Base-by-base conservation (phyloP, 2,329 filamentous ascomycete genomes). In the Pseudogymnoascus verrucosus region DNA sequence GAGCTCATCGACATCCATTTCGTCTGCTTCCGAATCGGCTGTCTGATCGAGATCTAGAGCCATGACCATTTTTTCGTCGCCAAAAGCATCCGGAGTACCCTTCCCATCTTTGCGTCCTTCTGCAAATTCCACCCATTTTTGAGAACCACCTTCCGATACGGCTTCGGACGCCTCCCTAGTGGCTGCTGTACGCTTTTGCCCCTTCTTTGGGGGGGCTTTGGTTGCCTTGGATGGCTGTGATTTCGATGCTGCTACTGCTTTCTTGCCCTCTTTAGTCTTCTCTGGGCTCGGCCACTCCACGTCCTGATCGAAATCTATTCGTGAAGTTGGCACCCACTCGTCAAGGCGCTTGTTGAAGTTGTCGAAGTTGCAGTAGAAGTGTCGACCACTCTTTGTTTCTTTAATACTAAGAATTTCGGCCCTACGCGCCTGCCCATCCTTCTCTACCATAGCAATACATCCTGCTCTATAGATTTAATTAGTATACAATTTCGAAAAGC, bases 381-480 rank as follows among this genome's bases (percentile, higher is more conserved):
- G 89, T 40, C 91, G 89, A 14, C 89, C 88, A 71, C 91, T 93
- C 76, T 96, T 96, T 21, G 90, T 89, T 65, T 93, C 90, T 72
- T 90, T 89, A 70, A 98, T 96, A 65, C 91, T 95, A n/a, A 99
- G 80, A 67, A 99, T 96, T 76, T 99, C 95, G 70, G 95, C 95
- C 78, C 95, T 92, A 70, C 95, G 88, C 66, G 89, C 84, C 72
- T 93, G 87, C 65, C 91, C 91, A 75, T 96, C 92, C 81, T 74
- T 74, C 36, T 69, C 64, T n/a, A 74, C 73, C 70, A 74, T 72
- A 63, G 73, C 73, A 34, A 74, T 65, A 65, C 73, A 74, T 66
- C 73, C 73, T 65, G 71, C 69, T 44, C 72, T 74, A 61, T 57
- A 66, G 14, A 11, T 47, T 21, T 6, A 57, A 36, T 47, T 14